Conservation (phyloP, 78 protist genomes). For the Planoprotostelium fungivorum region DNA sequence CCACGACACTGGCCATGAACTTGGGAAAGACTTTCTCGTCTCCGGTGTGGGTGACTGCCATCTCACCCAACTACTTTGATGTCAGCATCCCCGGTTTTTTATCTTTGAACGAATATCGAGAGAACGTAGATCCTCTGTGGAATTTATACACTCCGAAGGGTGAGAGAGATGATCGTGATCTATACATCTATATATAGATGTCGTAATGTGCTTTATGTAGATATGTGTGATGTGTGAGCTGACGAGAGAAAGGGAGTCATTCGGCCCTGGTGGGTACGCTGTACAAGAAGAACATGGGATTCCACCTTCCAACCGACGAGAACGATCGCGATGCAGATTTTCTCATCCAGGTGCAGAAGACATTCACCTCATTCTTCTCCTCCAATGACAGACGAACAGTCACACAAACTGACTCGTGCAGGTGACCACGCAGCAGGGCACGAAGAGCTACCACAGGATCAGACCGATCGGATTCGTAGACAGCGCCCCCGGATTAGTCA, state of each 20-base stretch:
- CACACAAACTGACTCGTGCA: no score
- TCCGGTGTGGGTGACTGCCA: conserved; percentile 1
- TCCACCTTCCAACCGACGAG: not conserved
- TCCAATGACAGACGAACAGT: no score
- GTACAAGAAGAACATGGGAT: conserved; percentile 10
- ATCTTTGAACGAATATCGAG: not conserved
- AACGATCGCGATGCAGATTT: not conserved
- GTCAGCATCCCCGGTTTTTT: conserved; percentile 38
- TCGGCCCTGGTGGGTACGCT: conserved; percentile 5
- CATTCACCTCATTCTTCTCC: not conserved
- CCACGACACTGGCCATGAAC: conserved; percentile 17
- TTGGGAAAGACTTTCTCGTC: conserved; percentile 46
- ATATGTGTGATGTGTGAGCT: no score
- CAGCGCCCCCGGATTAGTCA: conserved; percentile 37
- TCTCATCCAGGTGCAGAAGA: not conserved
- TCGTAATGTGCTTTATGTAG: not conserved
- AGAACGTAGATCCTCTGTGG: not conserved
- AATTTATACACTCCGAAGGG: not conserved
- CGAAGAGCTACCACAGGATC: not conserved
- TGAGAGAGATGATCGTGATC: not conserved
- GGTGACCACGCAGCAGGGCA: not conserved
- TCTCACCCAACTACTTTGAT: conserved; percentile 56
- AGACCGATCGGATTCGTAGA: conserved; percentile 54
- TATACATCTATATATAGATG: not conserved
- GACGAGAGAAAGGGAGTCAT: not conserved